Evolutionary conservation across 352 stramenopile genomes (phyloP).

Genomic region (Pythium chondricola): DNA sequence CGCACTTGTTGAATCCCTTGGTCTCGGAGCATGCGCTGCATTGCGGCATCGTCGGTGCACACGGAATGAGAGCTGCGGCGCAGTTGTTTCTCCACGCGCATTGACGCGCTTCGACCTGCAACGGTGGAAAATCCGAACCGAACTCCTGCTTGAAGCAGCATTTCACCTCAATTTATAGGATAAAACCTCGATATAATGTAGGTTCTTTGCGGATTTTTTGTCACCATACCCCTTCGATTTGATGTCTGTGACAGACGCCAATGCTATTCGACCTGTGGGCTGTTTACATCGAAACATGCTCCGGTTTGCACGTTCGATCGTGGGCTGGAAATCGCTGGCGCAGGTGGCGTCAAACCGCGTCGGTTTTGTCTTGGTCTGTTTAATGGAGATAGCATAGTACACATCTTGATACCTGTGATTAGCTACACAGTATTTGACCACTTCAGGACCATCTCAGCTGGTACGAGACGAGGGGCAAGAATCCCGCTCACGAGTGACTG

Average conservation of each 20-base stretch:
- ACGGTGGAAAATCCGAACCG: neutral
- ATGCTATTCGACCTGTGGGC: no score
- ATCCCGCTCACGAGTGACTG: no score
- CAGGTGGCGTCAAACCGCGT: no score
- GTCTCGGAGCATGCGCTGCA: conserved; percentile 62
- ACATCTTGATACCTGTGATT: no score
- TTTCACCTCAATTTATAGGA: neutral
- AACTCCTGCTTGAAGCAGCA: neutral
- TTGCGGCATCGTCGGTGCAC: conserved; percentile 40
- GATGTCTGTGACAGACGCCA: neutral
- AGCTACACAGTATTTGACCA: no score
- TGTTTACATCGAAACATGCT: no score
- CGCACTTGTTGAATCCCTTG: conserved; percentile 79
- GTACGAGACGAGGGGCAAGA: no score
- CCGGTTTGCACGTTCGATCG: no score
- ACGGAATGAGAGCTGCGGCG: neutral
- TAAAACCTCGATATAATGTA: neutral
- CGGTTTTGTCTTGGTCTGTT: no score
- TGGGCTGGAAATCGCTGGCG: no score
- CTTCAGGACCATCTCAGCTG: no score
- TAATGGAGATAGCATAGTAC: no score
- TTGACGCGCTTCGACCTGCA: neutral
- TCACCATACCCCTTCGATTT: neutral
- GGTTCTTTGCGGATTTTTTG: neutral
- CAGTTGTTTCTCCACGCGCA: neutral